Percentiles rank a stretch among this genome's conserved stretches.
phyloP scores from a whole-genome alignment of 2,329 filamentous ascomycete genomes.

The Elsinoe arachidis region DNA sequence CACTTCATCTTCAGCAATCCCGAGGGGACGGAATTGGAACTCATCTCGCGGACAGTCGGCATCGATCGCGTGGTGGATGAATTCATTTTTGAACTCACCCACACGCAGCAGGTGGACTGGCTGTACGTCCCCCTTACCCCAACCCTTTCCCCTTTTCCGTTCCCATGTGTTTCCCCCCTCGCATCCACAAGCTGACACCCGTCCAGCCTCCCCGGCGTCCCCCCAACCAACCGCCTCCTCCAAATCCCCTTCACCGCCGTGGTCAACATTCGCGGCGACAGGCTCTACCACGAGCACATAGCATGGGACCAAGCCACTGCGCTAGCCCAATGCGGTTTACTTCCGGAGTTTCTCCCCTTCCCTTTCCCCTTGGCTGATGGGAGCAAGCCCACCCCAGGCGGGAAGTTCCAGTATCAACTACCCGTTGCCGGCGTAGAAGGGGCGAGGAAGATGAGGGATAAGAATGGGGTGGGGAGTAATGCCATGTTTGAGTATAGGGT shows the following conservation, averaged over 20 bases:
- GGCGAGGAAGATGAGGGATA: slow-evolving; percentile 43
- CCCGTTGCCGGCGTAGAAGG: slow-evolving; percentile 52
- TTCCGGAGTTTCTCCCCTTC: slow-evolving; percentile 51
- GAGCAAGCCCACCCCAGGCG: slow-evolving; percentile 29
- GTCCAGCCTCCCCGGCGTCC: slow-evolving; percentile 40
- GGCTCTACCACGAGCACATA: slow-evolving; percentile 63
- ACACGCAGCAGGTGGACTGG: slow-evolving; percentile 47
- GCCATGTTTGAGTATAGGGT: slow-evolving; percentile 42
- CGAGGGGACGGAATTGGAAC: slow-evolving; percentile 55
- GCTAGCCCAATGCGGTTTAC: slow-evolving; percentile 43
- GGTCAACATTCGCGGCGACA: slow-evolving; percentile 59
- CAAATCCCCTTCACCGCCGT: slow-evolving; percentile 57
- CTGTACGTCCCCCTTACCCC: slow-evolving; percentile 32
- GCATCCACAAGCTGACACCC: slow-evolving; percentile 14
- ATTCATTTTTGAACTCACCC: slow-evolving; percentile 49
- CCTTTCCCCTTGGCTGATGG: slow-evolving; percentile 44
- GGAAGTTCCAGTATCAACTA: slow-evolving; percentile 50
- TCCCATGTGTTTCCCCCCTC: no score
- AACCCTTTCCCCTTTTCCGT: not conserved
- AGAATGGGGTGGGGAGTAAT: slow-evolving; percentile 46
- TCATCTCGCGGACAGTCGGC: slow-evolving; percentile 54
- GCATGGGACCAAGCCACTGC: slow-evolving; percentile 60
- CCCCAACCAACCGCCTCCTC: slow-evolving; percentile 44
- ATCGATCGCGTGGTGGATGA: slow-evolving; percentile 57
- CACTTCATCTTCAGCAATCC: slow-evolving; percentile 71